Evolutionary conservation across 2,329 filamentous ascomycete species (phyloP), one percentile per base, ranked within the genome.

Genomic region (Fusarium papillatum): DNA sequence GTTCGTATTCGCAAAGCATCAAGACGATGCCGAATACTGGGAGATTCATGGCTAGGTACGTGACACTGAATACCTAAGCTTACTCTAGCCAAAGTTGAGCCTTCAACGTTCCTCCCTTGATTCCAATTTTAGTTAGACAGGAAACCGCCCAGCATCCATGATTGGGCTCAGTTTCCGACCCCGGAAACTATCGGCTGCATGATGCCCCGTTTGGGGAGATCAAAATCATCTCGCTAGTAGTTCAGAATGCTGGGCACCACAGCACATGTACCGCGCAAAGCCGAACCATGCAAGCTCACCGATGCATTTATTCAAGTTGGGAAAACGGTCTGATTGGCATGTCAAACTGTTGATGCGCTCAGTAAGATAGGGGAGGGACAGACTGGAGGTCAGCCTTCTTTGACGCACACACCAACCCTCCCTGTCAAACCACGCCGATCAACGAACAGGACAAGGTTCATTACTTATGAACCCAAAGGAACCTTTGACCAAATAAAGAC

Each of bases 181-280:
- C 6, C 73, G 73, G 73, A 46, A 67, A 67, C 14, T 48, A 41
- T 67, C 73, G 73, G 70, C 39, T 76, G 43, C 36, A 13, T 13
- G 17, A 31, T 10, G 3, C 9, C 53, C n/a, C 5, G n/a, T 50
- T 34, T 22, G 22, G 60, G 22, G 22, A 39, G 31, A 29, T 26
- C 50, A 36, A 8, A 11, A 6, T 41, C 17, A 24, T 62, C 39
- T 41, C 63, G 24, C n/a, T 41, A 29, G 34, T 26, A 10, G 29
- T 34, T 22, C 1, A 39, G 16, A 16, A 19, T n/a, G 55, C 39
- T 69, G 60, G 68, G 31, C 34, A 29, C 43, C 16, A 9, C 14
- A 5, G 10, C 16, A 36, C 34, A 31, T 71, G 31, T 43, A 50
- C 73, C 73, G 73, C 26, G 22, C 61, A 6, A 68, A 75, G 66